Percentiles rank a stretch among this genome's conserved stretches.
Conservation (phyloP, 768 basidiomycete species). For the Hypholoma sublateritium region DNA sequence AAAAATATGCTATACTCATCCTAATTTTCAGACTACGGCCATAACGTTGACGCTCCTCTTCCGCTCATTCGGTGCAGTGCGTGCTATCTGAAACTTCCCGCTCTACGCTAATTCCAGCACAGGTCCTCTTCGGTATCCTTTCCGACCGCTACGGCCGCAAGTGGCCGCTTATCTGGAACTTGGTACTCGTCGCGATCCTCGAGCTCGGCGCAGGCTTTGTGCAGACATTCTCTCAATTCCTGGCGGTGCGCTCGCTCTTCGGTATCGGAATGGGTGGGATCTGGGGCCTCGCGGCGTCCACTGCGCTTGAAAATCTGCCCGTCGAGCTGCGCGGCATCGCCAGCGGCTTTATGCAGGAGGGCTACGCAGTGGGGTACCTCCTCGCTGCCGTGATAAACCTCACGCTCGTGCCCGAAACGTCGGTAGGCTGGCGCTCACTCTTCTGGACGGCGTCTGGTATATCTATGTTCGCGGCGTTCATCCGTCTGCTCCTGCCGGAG, state of each 20-base stretch:
- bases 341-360: constrained; percentile 84
- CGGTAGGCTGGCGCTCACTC: constrained; percentile 64
- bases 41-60: constrained; percentile 94
- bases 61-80: constrained; percentile 72
- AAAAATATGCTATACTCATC: not conserved
- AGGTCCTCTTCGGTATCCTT: constrained; percentile 75
- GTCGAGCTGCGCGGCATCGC: constrained; percentile 83
- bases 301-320: constrained; percentile 87
- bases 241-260: constrained; percentile 80
- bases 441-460: constrained; percentile 83
- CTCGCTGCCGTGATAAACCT: constrained; percentile 84
- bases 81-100: not conserved
- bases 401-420: constrained; percentile 49
- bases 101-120: not conserved
- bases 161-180: constrained; percentile 85
- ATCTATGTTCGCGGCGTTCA: constrained; percentile 61
- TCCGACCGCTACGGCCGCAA: constrained; percentile 91
- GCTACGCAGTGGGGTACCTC: constrained; percentile 84
- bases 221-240: constrained; percentile 73
- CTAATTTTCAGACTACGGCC: constrained; percentile 51
- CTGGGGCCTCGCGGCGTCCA: constrained; percentile 83
- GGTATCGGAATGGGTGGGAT: constrained; percentile 89
- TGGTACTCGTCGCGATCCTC: constrained; percentile 67
- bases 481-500: constrained; percentile 76
- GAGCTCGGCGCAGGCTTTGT: constrained; percentile 86